phyloP scores from a whole-genome alignment of 2,329 filamentous ascomycete species.

The Eurotiales sp. region DNA sequence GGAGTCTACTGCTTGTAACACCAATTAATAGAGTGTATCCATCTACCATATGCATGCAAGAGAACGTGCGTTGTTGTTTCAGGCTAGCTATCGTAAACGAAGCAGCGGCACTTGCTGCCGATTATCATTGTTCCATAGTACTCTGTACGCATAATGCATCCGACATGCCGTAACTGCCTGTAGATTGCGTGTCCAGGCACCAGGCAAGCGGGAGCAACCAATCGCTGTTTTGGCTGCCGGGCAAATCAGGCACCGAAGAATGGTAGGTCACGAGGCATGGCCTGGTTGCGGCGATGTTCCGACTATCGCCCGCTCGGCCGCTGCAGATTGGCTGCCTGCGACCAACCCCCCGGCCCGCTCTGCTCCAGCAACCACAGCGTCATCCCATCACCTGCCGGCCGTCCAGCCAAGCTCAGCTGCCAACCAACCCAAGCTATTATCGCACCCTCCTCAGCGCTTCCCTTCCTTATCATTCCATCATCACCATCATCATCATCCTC shows the following conservation, averaged over 20 bases:
- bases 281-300: not conserved
- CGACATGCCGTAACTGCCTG: no score
- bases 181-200: no score
- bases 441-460: constrained; percentile 9
- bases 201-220: no score
- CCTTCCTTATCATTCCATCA: constrained; percentile 17
- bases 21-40: not conserved
- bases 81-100: not conserved
- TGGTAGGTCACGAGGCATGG: not conserved
- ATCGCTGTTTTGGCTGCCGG: not conserved
- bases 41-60: not conserved
- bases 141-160: no score
- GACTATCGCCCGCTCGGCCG: not conserved
- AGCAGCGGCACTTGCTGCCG: not conserved
- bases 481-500: constrained; percentile 18
- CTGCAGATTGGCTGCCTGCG: constrained; percentile 4
- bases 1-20: not conserved
- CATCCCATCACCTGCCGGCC: constrained; percentile 22
- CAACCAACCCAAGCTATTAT: constrained; percentile 28
- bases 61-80: constrained; percentile 17
- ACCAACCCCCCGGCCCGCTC: constrained; percentile 4
- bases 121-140: not conserved
- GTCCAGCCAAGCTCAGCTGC: constrained; percentile 24
- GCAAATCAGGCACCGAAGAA: not conserved
- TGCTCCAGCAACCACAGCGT: constrained; percentile 11